Percentiles rank a stretch among this genome's conserved stretches.
Conservation (phyloP, 306 rosid genomes). For the Vigna unguiculata region DNA sequence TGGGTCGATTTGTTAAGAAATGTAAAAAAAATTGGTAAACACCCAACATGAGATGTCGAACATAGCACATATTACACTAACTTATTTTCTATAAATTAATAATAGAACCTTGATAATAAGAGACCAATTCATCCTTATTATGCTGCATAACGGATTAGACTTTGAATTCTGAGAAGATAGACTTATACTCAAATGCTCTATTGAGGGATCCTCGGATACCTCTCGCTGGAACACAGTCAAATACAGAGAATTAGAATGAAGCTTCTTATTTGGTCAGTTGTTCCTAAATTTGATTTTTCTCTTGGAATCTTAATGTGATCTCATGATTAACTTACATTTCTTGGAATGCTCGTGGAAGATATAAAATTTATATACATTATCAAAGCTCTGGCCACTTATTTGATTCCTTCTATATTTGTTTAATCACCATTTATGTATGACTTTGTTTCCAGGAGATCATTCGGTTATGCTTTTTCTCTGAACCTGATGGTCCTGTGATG, state of each 20-base stretch:
- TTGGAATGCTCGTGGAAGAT: background rate
- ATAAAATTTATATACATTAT: background rate
- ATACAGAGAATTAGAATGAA: slow-evolving; percentile 18
- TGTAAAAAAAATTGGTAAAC: too few species aligned
- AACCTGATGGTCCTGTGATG: slow-evolving; percentile 88
- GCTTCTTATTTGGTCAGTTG: slow-evolving; percentile 10
- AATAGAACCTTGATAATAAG: too few species aligned
- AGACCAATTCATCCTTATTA: too few species aligned
- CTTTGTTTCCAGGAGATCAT: slow-evolving; percentile 67
- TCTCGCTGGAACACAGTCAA: background rate
- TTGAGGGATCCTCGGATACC: too few species aligned
- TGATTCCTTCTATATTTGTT: slow-evolving; percentile 27
- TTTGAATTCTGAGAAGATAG: too few species aligned
- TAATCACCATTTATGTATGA: slow-evolving; percentile 34
- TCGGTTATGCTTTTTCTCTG: slow-evolving; percentile 77
- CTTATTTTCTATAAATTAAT: too few species aligned
- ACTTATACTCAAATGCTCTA: too few species aligned
- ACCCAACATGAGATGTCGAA: too few species aligned
- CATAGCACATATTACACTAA: too few species aligned
- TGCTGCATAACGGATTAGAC: too few species aligned
- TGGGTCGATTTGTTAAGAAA: too few species aligned
- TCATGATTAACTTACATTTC: background rate
- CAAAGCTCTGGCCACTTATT: slow-evolving; percentile 35
- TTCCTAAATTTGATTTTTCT: slow-evolving; percentile 6
- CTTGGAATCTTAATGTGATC: background rate